A percentile compares a stretch with the other conserved stretches of the same genome.
phyloP scores from a whole-genome alignment of 345 rosid genomes.

The Viola odorata region DNA sequence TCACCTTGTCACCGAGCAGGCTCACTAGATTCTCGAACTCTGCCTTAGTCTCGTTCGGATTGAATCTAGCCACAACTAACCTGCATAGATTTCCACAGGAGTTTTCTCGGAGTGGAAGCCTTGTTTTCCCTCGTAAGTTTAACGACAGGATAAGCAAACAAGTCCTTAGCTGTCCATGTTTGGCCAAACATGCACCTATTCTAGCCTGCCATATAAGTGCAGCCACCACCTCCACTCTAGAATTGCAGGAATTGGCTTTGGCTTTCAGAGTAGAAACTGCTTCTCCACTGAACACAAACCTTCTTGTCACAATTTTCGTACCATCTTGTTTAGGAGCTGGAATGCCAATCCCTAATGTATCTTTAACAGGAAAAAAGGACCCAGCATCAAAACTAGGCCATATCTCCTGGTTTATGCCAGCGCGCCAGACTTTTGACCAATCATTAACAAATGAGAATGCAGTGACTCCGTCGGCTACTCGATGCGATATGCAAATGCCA shows the following conservation, averaged over 20 bases:
- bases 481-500: conserved; percentile 37
- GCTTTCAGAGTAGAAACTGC: conserved; percentile 20
- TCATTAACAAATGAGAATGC: conserved; percentile 26
- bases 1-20: neutral
- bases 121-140: conserved; percentile 5
- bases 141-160: conserved; percentile 2
- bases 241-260: conserved; percentile 9
- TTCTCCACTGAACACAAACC: conserved; percentile 26
- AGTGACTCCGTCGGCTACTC: conserved; percentile 30
- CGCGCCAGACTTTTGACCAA: conserved; percentile 23
- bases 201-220: conserved; percentile 38
- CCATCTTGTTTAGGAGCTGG: neutral
- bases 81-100: conserved; percentile 14
- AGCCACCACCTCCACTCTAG: conserved; percentile 29
- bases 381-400: conserved; percentile 15
- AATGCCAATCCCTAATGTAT: neutral
- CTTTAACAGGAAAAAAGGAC: conserved; percentile 1
- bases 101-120: neutral
- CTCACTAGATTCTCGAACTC: conserved; percentile 2
- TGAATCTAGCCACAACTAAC: conserved; percentile 1
- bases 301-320: conserved; percentile 19
- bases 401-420: conserved; percentile 1
- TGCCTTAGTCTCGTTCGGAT: neutral
- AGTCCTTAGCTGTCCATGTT: conserved; percentile 6
- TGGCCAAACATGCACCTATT: neutral